These are phyloP conservation scores for Fraxinus quadrangulata DNA, from an alignment of 257 asterid species.

Conservation along the genomic window DNA sequence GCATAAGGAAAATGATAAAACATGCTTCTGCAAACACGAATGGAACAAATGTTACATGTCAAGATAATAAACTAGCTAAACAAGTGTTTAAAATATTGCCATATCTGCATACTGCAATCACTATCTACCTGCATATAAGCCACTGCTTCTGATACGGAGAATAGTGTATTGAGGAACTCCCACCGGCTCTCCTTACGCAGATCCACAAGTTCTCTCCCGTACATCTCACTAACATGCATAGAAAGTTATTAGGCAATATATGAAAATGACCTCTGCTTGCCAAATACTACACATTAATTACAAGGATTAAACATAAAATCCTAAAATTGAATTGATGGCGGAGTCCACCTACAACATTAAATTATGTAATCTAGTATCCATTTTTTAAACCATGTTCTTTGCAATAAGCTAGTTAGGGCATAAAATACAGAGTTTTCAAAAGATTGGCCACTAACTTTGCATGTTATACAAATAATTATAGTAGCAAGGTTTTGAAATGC, in stretches of 20 bases:
- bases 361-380: not conserved
- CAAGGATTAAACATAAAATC: constrained; percentile 15
- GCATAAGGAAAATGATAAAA: not conserved
- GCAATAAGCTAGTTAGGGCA: not conserved
- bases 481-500: constrained; percentile 28
- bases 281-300: constrained; percentile 22
- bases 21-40: constrained; percentile 15
- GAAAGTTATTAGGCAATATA: constrained; percentile 33
- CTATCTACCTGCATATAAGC: constrained; percentile 84
- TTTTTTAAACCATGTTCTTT: not conserved
- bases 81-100: not conserved
- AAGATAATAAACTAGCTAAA: constrained; percentile 15
- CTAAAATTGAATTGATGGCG: constrained; percentile 14
- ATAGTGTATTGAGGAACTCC: constrained; percentile 85
- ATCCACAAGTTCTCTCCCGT: constrained; percentile 93
- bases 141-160: constrained; percentile 94
- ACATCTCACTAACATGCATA: constrained; percentile 69
- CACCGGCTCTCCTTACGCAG: constrained; percentile 79
- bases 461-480: constrained; percentile 20
- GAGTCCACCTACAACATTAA: constrained; percentile 3
- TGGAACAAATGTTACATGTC: not conserved
- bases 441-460: constrained; percentile 20
- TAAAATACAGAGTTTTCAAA: constrained; percentile 4
- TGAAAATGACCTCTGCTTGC: constrained; percentile 29
- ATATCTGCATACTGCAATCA: constrained; percentile 12